A percentile compares a stretch with the other conserved stretches of the same genome.
phyloP scores from a whole-genome alignment of 192 early-diverging fungal species.

The Geranomyces michiganensis region DNA sequence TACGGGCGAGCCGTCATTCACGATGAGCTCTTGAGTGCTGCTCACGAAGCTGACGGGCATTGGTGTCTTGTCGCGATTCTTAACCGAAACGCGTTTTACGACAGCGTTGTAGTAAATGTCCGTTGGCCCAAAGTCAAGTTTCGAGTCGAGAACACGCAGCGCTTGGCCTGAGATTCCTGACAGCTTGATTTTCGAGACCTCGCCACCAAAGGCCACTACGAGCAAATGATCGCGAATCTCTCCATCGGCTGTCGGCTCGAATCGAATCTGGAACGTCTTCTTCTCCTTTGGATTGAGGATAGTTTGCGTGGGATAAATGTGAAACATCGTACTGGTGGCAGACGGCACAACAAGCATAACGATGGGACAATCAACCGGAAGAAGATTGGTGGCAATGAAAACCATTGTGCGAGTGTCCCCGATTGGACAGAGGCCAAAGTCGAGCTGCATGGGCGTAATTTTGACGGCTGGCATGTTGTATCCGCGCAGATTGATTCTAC shows the following conservation, averaged over 20 bases:
- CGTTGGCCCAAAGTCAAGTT: conserved; percentile 59
- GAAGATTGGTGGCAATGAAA: conserved; percentile 42
- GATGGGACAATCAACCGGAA: conserved; percentile 48
- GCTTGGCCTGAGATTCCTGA: conserved; percentile 35
- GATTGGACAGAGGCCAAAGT: conserved; percentile 52
- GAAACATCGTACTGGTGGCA: conserved; percentile 33
- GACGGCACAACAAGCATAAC: conserved; percentile 42
- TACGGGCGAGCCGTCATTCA: conserved; percentile 43
- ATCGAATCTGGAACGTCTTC: conserved; percentile 44
- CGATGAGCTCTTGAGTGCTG: conserved; percentile 48
- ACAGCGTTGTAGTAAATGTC: conserved; percentile 54
- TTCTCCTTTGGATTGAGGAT: conserved; percentile 49
- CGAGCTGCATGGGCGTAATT: conserved; percentile 36
- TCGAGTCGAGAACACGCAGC: conserved; percentile 43
- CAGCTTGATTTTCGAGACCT: conserved; percentile 36
- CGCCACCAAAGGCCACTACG: conserved; percentile 48
- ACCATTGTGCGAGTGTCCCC: conserved; percentile 41
- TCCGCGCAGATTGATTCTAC: conserved; percentile 48
- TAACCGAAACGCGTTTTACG: conserved; percentile 37
- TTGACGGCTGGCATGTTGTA: conserved; percentile 52
- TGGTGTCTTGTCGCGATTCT: conserved; percentile 30
- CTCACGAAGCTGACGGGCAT: conserved; percentile 41
- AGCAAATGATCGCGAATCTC: conserved; percentile 38
- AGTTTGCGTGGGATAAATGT: conserved; percentile 40
- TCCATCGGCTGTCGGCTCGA: conserved; percentile 34